phyloP scores from a whole-genome alignment of 345 rosid genomes.

The Heritiera littoralis region DNA sequence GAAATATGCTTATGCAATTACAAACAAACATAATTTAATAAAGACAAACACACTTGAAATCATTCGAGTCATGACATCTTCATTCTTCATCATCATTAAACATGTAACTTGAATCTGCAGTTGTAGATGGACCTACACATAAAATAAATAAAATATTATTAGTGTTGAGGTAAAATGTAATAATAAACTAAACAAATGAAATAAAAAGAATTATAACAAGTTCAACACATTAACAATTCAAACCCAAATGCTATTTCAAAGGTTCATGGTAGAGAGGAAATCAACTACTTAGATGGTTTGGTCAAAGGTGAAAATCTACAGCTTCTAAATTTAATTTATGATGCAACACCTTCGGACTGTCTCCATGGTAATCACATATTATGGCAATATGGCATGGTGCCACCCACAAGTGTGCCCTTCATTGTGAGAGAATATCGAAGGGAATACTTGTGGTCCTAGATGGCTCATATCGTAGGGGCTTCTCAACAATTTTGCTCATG shows the following conservation, averaged over 20 bases:
- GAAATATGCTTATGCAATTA: too few relatives aligned
- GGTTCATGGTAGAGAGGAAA: slow-evolving; percentile 66
- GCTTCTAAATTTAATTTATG: slow-evolving; percentile 75
- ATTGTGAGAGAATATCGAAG: slow-evolving; percentile 80
- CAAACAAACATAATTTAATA: too few relatives aligned
- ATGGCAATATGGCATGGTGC: slow-evolving; percentile 46
- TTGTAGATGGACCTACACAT: too few relatives aligned
- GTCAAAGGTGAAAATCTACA: slow-evolving; percentile 63
- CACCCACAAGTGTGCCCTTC: slow-evolving; percentile 93
- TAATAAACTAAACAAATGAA: too few relatives aligned
- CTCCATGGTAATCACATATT: slow-evolving; percentile 1
- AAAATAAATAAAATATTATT: too few relatives aligned
- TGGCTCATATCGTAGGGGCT: slow-evolving; percentile 20
- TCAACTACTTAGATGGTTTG: slow-evolving; percentile 55
- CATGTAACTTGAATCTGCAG: too few relatives aligned
- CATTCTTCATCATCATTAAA: too few relatives aligned
- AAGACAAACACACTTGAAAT: too few relatives aligned
- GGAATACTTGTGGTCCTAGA: slow-evolving; percentile 67
- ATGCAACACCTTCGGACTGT: slow-evolving; percentile 48
- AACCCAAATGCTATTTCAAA: slow-evolving; percentile 82
- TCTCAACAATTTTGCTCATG: slow-evolving; percentile 38
- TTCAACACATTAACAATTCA: too few relatives aligned
- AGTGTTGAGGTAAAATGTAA: too few relatives aligned
- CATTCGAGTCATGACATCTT: too few relatives aligned
- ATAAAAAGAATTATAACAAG: too few relatives aligned